phyloP scores from a whole-genome alignment of 2,329 filamentous ascomycete species.

The Scedosporium apiospermum region DNA sequence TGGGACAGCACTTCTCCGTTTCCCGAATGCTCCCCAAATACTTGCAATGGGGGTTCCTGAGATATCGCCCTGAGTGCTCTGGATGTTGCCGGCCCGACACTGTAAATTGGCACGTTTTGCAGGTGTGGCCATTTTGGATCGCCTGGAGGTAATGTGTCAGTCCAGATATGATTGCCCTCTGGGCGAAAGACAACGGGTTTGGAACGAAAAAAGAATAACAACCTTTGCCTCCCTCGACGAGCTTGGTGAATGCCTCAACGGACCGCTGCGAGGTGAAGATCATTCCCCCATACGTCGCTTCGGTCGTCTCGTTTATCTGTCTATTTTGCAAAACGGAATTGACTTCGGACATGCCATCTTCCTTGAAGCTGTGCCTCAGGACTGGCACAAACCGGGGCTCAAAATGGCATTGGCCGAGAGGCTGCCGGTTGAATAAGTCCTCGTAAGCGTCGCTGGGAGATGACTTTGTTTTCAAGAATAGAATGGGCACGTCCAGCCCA shows the following conservation, averaged over 20 bases:
- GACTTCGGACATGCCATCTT: constrained; percentile 46
- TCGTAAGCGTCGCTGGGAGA: constrained; percentile 62
- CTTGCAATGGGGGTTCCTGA: constrained; percentile 41
- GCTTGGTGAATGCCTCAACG: constrained; percentile 63
- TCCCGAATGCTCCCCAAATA: constrained; percentile 74
- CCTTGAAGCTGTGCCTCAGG: constrained; percentile 59
- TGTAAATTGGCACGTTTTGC: constrained; percentile 56
- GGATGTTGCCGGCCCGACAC: constrained; percentile 72
- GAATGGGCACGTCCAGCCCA: constrained; percentile 38
- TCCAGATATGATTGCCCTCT: neutral
- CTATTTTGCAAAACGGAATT: constrained; percentile 35
- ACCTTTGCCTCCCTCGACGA: constrained; percentile 46
- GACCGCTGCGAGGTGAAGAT: constrained; percentile 80
- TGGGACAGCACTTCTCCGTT: constrained; percentile 72
- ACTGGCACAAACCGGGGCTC: constrained; percentile 67
- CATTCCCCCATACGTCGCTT: constrained; percentile 57
- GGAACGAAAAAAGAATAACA: constrained; percentile 5
- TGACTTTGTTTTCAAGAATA: constrained; percentile 73
- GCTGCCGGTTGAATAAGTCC: constrained; percentile 47
- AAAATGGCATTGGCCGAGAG: constrained; percentile 34
- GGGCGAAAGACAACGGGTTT: neutral
- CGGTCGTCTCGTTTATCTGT: constrained; percentile 27
- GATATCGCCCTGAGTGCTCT: constrained; percentile 55
- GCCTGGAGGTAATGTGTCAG: neutral
- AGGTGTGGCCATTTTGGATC: constrained; percentile 39